These are phyloP conservation scores for Brachypodium distachyon DNA, from an alignment of 202 grass and related monocot genomes.

Conservation along the genomic window DNA sequence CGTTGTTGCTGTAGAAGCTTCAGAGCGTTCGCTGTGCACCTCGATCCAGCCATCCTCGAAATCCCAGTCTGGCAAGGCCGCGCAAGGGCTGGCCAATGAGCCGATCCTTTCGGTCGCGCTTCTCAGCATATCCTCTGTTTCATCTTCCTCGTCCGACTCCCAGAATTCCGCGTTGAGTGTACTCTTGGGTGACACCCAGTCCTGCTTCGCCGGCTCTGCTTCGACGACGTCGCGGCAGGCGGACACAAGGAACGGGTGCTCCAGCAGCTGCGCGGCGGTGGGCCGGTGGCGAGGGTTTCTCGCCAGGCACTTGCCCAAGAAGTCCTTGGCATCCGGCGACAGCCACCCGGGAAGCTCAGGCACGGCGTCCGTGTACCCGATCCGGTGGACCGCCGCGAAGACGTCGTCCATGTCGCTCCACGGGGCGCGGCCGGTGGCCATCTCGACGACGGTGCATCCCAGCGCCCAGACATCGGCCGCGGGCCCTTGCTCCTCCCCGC, in stretches of 20 bases:
- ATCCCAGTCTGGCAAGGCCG: conserved; percentile 34
- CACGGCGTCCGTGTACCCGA: conserved; percentile 48
- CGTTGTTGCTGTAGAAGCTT: not conserved
- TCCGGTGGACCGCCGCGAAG: conserved; percentile 46
- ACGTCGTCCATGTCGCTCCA: conserved; percentile 38
- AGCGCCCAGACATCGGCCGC: conserved; percentile 81
- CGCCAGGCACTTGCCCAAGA: conserved; percentile 46
- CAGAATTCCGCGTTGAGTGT: conserved; percentile 46
- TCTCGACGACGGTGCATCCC: conserved; percentile 83
- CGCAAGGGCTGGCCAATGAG: conserved; percentile 19
- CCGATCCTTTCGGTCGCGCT: conserved; percentile 40
- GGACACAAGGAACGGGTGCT: conserved; percentile 57
- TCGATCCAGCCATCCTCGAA: conserved; percentile 55
- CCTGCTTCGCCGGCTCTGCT: conserved; percentile 13
- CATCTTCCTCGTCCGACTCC: conserved; percentile 40
- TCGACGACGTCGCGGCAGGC: not conserved
- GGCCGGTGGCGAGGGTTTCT: conserved; percentile 26
- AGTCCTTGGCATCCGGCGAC: conserved; percentile 54
- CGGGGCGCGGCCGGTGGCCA: conserved; percentile 48
- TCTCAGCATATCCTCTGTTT: conserved; percentile 5
- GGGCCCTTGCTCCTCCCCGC: conserved; percentile 57
- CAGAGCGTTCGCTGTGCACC: not conserved
- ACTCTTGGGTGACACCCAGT: conserved; percentile 51
- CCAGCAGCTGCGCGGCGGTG: conserved; percentile 49
- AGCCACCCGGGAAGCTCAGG: conserved; percentile 38